Percentiles rank a stretch among this genome's conserved stretches.
Evolutionary conservation across 2,329 filamentous ascomycete genomes (phyloP).

Genomic region (Sarocladium oryzae): DNA sequence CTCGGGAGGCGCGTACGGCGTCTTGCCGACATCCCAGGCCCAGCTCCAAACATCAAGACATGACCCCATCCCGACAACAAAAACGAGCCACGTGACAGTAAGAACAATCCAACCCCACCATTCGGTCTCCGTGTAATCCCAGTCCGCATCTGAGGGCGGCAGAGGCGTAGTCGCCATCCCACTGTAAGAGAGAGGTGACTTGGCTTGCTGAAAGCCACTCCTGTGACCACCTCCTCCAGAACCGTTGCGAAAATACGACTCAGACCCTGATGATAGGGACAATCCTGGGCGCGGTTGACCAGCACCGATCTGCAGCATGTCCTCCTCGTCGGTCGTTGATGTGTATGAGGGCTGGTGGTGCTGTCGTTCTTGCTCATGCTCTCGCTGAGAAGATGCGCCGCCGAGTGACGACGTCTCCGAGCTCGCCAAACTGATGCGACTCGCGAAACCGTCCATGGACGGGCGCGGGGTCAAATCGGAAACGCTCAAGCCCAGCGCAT

Average conservation of each 20-base stretch:
- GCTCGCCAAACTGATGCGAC: conserved; percentile 21
- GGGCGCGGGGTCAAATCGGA: conserved; percentile 39
- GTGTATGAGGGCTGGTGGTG: conserved; percentile 36
- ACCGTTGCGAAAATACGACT: conserved; percentile 52
- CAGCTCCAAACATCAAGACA: conserved; percentile 95
- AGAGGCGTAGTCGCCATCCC: conserved; percentile 44
- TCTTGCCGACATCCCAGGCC: conserved; percentile 98
- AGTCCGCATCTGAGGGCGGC: conserved; percentile 48
- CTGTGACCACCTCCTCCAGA: conserved; percentile 36
- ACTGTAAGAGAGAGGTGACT: conserved; percentile 54
- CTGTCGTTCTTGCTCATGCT: not conserved
- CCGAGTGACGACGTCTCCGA: conserved; percentile 10
- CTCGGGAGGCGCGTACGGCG: conserved; percentile 90
- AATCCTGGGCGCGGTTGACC: conserved; percentile 35
- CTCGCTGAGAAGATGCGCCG: not conserved
- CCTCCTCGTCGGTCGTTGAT: conserved; percentile 75
- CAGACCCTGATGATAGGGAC: conserved; percentile 49
- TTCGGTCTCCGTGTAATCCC: conserved; percentile 91
- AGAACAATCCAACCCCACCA: conserved; percentile 98
- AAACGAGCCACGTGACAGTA: conserved; percentile 87
- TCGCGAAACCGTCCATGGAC: conserved; percentile 40
- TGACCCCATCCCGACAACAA: conserved; percentile 93
- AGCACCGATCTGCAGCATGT: conserved; percentile 57
- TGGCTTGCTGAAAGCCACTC: conserved; percentile 45
- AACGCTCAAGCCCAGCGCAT: conserved; percentile 40